Percentiles rank a stretch among this genome's conserved stretches.
Conservation (phyloP, 768 basidiomycete genomes). For the Mycena alexandri region DNA sequence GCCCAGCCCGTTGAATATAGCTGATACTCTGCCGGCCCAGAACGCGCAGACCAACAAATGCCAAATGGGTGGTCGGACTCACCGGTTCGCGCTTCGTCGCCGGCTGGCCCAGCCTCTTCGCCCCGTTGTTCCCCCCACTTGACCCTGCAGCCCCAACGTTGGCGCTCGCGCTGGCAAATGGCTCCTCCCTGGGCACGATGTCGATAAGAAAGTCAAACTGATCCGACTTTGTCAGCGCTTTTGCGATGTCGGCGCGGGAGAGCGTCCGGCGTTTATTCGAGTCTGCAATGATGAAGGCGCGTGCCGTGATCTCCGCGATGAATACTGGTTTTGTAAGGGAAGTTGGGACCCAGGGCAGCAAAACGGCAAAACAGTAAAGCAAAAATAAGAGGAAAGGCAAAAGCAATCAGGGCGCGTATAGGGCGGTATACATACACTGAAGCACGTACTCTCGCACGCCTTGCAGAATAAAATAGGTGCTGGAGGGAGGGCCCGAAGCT, state of each 20-base stretch:
- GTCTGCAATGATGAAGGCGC: slow-evolving; percentile 96
- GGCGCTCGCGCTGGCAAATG: slow-evolving; percentile 33
- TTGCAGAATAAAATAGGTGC: slow-evolving; percentile 97
- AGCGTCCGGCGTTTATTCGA: slow-evolving; percentile 96
- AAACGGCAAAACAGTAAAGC: not conserved
- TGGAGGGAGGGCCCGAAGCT: slow-evolving; percentile 43
- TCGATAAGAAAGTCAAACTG: slow-evolving; percentile 99
- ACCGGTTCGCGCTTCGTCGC: slow-evolving; percentile 34
- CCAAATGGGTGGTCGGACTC: slow-evolving; percentile 7
- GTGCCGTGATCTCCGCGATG: slow-evolving; percentile 95
- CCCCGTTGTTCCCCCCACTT: not conserved
- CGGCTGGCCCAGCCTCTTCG: slow-evolving; percentile 4
- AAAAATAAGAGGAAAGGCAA: too few species aligned
- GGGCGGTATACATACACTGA: slow-evolving; percentile 1
- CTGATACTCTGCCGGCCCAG: too few species aligned
- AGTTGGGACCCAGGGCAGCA: not conserved
- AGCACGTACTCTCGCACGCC: slow-evolving; percentile 93
- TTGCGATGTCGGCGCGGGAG: slow-evolving; percentile 93
- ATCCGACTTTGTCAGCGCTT: slow-evolving; percentile 92
- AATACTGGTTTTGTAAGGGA: slow-evolving; percentile 71
- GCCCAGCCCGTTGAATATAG: too few species aligned
- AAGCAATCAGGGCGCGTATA: not conserved
- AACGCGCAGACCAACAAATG: not conserved
- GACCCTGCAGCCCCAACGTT: not conserved
- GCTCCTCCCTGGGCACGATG: slow-evolving; percentile 90